Base-by-base conservation (phyloP, 306 rosid species). In the Lablab purpureus region DNA sequence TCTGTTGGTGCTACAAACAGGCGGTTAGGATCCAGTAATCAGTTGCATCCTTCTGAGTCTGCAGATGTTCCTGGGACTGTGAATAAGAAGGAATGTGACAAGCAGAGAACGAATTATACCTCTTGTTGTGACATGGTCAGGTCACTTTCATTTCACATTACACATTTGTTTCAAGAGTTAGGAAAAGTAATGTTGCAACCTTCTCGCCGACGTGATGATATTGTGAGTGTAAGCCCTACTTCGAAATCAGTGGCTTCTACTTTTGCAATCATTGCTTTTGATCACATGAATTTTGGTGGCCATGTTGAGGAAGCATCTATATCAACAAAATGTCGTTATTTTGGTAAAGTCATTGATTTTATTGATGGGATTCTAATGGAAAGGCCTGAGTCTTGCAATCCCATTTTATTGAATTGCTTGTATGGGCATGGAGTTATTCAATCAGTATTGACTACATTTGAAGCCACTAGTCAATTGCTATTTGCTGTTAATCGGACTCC, bases 121-220 rank as follows among this genome's bases (percentile, higher is more conserved):
- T 91, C 97, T 73, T 94, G 92, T 69, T 89, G 97, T 56, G 99
- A 91, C 80, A 89, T 92, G 97, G 89, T 91, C 76, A 85, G 91
- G 79, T 92, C 99, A 12, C 97, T 94, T 82, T 92, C 99, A 82
- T 92, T 92, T 84, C 97, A 94, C 82, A 87, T 90, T 34, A 89
- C 92, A 74, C 97, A 92, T 88, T 83, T 94, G 89, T 92, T 94
- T 86, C 99, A 94, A 86, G 98, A 94, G 92, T 68, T 94, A 51
- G 98, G 97, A 70, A 92, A 89, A 87, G 93, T 85, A 73, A 94
- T 94, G 98, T 64, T 88, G 85, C 90, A 85, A 75, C 97, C 98
- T 64, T 90, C 97, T 82, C 98, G 98, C 75, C 91, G 97, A 45
- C 97, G 97, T 30, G 98, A 94, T 81, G 98, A 94, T 80, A 71